phyloP scores from a whole-genome alignment of 1,139 yeast genomes.

The Blastobotrys buckinghamii region DNA sequence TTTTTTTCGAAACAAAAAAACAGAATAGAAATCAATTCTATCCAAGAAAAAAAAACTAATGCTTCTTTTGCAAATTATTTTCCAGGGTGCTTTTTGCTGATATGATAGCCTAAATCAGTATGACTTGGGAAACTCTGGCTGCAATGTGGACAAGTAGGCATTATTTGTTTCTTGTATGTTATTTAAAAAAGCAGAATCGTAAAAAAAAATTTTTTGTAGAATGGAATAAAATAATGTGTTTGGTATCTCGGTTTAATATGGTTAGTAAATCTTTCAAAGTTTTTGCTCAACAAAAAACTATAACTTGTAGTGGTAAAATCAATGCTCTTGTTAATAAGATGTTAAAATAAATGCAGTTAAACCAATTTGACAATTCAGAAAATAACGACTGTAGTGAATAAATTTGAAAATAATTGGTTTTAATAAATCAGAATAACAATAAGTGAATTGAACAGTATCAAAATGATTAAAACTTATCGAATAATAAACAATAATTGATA shows the following conservation, averaged over 20 bases:
- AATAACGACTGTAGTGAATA: too few relatives aligned
- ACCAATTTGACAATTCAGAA: too few relatives aligned
- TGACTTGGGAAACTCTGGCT: neutral
- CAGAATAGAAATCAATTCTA: neutral
- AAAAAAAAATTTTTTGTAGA: neutral
- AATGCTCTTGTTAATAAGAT: too few relatives aligned
- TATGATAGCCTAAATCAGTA: constrained; percentile 1
- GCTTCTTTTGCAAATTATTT: neutral
- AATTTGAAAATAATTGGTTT: too few relatives aligned
- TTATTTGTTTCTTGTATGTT: neutral
- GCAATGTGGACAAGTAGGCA: constrained; percentile 1
- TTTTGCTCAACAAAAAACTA: neutral
- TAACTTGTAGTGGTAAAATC: too few relatives aligned
- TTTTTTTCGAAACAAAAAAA: too few relatives aligned
- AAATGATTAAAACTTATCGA: too few relatives aligned
- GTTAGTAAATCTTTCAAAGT: neutral
- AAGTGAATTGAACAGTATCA: too few relatives aligned
- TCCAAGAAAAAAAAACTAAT: too few relatives aligned
- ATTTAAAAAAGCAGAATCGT: neutral
- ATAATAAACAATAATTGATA: too few relatives aligned
- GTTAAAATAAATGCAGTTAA: too few relatives aligned
- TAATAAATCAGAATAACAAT: too few relatives aligned
- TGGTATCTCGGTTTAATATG: neutral
- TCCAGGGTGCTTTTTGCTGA: constrained; percentile 1
- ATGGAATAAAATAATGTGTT: neutral